These are phyloP conservation scores for Plasmodiophora brassicae DNA, from an alignment of 208 protist species.

Conservation along the genomic window DNA sequence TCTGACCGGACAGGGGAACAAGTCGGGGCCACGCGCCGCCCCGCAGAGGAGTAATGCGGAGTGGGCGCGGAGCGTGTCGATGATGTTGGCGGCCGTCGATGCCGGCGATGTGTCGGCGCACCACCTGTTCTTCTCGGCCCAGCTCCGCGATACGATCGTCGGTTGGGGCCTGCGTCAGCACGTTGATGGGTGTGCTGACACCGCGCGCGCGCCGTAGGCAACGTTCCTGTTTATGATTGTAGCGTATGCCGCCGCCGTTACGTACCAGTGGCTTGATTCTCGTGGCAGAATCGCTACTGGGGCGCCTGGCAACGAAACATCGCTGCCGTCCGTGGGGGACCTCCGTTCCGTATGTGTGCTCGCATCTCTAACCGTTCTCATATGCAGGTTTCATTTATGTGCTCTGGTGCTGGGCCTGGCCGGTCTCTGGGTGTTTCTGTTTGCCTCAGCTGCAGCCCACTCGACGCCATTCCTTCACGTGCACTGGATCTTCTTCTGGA, in stretches of 20 bases:
- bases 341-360: neutral
- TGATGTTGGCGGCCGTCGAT: no score
- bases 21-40: no score
- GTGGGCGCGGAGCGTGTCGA: no score
- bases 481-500: neutral
- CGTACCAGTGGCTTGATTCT: neutral
- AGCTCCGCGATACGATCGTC: neutral
- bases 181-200: neutral
- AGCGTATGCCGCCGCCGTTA: neutral
- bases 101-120: no score
- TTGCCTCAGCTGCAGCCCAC: neutral
- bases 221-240: neutral
- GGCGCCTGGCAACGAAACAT: neutral
- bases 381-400: neutral
- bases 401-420: neutral
- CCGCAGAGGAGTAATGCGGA: no score
- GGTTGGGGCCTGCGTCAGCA: no score
- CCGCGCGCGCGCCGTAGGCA: neutral
- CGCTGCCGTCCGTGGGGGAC: neutral
- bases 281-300: neutral
- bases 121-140: neutral
- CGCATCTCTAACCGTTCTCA: neutral
- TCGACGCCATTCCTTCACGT: neutral
- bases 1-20: no score
- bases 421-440: constrained; percentile 5